Evolutionary conservation across 495 filamentous ascomycete species (phyloP).

Genomic region (Rusavskia elegans): DNA sequence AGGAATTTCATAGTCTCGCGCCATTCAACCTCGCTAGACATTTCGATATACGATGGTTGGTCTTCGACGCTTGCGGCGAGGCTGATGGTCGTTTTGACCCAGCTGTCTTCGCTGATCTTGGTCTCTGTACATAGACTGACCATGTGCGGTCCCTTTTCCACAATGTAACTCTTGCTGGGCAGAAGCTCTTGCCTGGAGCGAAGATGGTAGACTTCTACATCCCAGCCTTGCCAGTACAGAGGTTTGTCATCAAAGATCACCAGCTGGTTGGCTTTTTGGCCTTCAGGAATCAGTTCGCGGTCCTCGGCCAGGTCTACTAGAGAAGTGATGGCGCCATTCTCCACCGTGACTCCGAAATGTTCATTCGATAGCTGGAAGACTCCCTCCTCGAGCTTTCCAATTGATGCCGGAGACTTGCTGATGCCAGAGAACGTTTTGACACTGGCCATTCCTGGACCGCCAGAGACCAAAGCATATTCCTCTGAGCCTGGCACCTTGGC

Average conservation of each 20-base stretch:
- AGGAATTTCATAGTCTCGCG: conserved; percentile 92
- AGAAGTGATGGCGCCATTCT: conserved; percentile 64
- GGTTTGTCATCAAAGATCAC: conserved; percentile 98
- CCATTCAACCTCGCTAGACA: conserved; percentile 79
- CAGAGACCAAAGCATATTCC: conserved; percentile 32
- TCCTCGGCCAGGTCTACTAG: conserved; percentile 53
- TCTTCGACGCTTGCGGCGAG: conserved; percentile 49
- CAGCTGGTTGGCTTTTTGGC: conserved; percentile 72
- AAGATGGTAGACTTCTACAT: conserved; percentile 92
- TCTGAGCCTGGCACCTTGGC: conserved; percentile 36
- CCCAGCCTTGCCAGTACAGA: conserved; percentile 98
- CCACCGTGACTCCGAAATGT: conserved; percentile 53
- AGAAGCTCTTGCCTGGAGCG: conserved; percentile 66
- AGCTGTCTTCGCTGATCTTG: conserved; percentile 72
- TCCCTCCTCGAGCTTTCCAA: conserved; percentile 48
- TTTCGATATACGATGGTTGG: conserved; percentile 57
- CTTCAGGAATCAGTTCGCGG: conserved; percentile 65
- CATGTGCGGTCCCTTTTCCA: conserved; percentile 56
- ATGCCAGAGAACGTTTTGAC: conserved; percentile 32
- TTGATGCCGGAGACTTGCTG: conserved; percentile 33
- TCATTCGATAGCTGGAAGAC: conserved; percentile 66
- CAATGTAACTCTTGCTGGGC: conserved; percentile 46
- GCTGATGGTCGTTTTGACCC: conserved; percentile 73
- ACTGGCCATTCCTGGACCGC: conserved; percentile 29
- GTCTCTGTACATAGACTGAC: conserved; percentile 69